Percentiles rank a stretch among this genome's conserved stretches.
Conservation (phyloP, 2,329 filamentous ascomycete species). For the Verticillium isaacii region DNA sequence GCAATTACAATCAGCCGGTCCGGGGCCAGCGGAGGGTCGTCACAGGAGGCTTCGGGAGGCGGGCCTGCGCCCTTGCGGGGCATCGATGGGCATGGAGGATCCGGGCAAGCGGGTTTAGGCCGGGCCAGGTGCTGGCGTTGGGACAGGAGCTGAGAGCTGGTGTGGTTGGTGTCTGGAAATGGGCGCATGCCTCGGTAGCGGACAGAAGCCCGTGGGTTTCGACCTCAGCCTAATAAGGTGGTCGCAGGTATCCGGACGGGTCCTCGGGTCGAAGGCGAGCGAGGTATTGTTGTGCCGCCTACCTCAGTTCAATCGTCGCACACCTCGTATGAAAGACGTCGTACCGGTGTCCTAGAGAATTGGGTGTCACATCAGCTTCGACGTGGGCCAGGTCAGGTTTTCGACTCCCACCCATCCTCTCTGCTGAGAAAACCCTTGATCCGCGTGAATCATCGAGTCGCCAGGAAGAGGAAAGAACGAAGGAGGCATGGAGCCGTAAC, state of each 20-base stretch:
- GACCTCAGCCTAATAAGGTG: background rate
- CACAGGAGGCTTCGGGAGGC: background rate
- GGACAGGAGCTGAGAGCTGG: background rate
- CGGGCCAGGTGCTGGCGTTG: background rate
- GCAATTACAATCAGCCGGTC: background rate
- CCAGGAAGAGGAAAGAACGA: too few species aligned
- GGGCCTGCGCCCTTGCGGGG: background rate
- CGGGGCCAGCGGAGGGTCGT: background rate
- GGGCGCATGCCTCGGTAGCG: background rate
- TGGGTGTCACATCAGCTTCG: too few species aligned
- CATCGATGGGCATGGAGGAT: background rate
- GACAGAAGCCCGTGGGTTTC: background rate
- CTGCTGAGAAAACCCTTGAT: too few species aligned
- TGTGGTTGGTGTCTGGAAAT: background rate
- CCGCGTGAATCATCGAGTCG: too few species aligned
- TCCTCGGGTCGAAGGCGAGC: background rate
- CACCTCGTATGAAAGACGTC: too few species aligned
- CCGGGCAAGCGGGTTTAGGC: background rate
- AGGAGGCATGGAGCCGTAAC: too few species aligned
- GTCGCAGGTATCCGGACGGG: background rate
- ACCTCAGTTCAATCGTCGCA: too few species aligned
- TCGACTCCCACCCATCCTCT: too few species aligned
- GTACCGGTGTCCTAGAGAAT: too few species aligned
- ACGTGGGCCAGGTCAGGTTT: too few species aligned
- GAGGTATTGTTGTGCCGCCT: background rate